Evolutionary conservation across 768 basidiomycete genomes (phyloP), one percentile per base, ranked within the genome.

Genomic region (Kondoa subrosea): DNA sequence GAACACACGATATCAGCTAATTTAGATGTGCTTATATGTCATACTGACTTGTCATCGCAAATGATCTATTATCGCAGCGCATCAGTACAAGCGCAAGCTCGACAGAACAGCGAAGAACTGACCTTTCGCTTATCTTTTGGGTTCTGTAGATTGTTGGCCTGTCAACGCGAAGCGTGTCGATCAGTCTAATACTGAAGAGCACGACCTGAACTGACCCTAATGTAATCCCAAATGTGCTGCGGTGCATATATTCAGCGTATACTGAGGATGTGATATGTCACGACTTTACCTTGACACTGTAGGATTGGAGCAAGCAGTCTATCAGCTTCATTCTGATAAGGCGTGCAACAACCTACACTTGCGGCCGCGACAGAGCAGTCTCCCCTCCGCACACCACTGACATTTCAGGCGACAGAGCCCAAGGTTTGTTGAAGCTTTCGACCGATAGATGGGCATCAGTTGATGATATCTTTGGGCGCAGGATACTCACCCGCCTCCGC

Each of bases 401-500:
- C 61, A 63, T 30, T n/a, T 63, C 27, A 17, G n/a, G 17, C 29
- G 29, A 31, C 27, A 63, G n/a, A 17, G 26, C 29, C 61, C 61
- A 63, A 27, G 15, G 26, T 32, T 63, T 63, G 29, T 63, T 63
- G 61, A 63, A 63, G n/a, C 40, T 50, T 8, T 50, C 40, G 12
- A 8, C 40, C 40, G 21, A 50, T 8, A 50, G 21, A 50, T 8
- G 8, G 21, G 8, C 21, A 8, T 50, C 40, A 50, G 12, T 50
- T 50, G 40, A 8, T 8, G 8, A 8, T 8, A 50, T 8, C 12
- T 21, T 50, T 8, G 40, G 8, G 21, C 8, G 40, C 8, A 50
- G 40, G 21, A 8, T 50, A 50, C 40, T 50, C 12, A 50, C 40
- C 40, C 40, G 21, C 40, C 61, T 26, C 58, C 58, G 58, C 58